Evolutionary conservation across 2,329 filamentous ascomycete species (phyloP), one percentile per base, ranked within the genome.

Genomic region (Cordyceps javanica): DNA sequence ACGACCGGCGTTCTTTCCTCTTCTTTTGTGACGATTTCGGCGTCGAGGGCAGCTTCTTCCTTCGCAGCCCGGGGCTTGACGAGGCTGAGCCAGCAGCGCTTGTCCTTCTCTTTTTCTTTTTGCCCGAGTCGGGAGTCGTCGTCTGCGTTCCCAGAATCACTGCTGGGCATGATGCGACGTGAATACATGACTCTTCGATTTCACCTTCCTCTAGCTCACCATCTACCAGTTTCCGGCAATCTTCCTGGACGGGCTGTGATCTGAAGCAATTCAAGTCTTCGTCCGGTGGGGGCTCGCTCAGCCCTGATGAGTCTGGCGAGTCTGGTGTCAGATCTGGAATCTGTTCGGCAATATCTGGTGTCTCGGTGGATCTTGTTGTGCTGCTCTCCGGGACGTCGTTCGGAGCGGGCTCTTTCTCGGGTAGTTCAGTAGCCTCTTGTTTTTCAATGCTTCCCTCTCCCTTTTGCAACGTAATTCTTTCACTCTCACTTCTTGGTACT

Each of bases 291-390:
- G 42, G 34, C 11, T 45, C 46, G 3, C 55, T 57, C 38, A 51
- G 21, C 2, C 36, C 55, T 21, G 55, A 57, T 5, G 46, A 57
- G 5, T 51, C 38, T 14, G 55, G 46, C 8, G 55, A 57, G 30
- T 51, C 48, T 5, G 46, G 46, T 14, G 23, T 36, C 10, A 51
- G 13, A 4, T 56, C 54, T 19, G 54, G 44, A 34, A 21, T 25
- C 8, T 21, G 16, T 23, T 39, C 23, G 11, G 28, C 25, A 16
- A 10, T n/a, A 21, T 23, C 41, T 3, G 19, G 41, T 14, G 21
- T 26, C 10, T 10, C 21, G 10, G 28, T 10, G 2, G 30, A 19
- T 14, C 2, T 16, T 26, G 14, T 19, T 3, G 28, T n/a, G 16
- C 7, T 3, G 3, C 5, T 7, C 5, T 21, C 14, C 8, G 1